Evolutionary conservation across 2,329 filamentous ascomycete genomes (phyloP), one percentile per base, ranked within the genome.

Genomic region (Colletotrichum sublineola): DNA sequence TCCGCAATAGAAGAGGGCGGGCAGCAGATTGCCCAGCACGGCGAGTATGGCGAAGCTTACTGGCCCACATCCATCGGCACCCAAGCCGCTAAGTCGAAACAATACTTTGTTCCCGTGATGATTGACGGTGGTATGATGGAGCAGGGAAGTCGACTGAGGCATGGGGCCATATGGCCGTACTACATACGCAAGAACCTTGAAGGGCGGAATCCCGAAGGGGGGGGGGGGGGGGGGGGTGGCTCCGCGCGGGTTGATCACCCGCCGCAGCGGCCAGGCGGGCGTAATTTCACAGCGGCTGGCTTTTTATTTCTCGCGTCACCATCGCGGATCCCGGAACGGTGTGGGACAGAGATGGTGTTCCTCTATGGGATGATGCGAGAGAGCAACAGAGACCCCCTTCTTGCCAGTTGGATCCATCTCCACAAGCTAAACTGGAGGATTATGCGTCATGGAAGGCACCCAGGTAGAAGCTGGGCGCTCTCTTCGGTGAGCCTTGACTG

Each of bases 1-100:
- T 72, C 69, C 66, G 69, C 69, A 64, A 56, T 56, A 61, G 40
- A 46, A 60, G 69, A 72, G 60, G 50, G 44, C 24, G 33, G 20
- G 57, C 29, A 38, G 40, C 42, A 42, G 40, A 46, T 20, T 48
- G 33, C 55, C 57, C 38, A 44, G 24, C 33, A 56, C 24, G 38
- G 48, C 33, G 46, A 55, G 40, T 46, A 50, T 9, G 53, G 67
- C 44, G n/a, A 65, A 46, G 62, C 36, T 31, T 52, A 50, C 48
- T n/a, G 68, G 50, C 33, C 68, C 68, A 67, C 68, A 66, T 42
- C 50, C 40, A 29, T 42, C 63, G 56, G 50, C 52, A 71, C 40
- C 64, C 36, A 57, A 68, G 56, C 55, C 36, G 31, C 36, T 29
- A 55, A 46, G 68, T 71, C 38, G 61, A 52, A n/a, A 56, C 55